These are phyloP conservation scores for Fusarium agapanthi DNA, from an alignment of 2,329 filamentous ascomycete genomes.

Conservation along the genomic window DNA sequence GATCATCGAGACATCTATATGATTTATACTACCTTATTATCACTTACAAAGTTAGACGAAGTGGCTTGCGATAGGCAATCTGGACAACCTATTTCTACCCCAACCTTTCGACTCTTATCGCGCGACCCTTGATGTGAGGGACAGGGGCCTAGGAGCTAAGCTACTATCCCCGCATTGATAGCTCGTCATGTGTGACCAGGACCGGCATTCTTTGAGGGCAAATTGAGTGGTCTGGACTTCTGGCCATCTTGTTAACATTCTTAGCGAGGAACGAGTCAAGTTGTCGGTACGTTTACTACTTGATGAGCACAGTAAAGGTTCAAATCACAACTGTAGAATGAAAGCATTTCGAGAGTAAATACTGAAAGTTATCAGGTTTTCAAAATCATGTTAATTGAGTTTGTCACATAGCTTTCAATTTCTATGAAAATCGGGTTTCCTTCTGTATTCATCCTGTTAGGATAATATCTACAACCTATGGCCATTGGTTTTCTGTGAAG, in stretches of 20 bases:
- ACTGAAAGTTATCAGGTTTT: rapidly evolving
- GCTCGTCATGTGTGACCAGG: neutral
- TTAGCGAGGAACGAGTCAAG: neutral
- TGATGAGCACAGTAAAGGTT: neutral
- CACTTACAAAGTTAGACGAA: neutral
- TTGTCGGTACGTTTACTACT: neutral
- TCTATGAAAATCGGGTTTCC: rapidly evolving
- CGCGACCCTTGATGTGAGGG: neutral
- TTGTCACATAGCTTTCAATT: neutral
- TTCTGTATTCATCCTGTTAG: neutral
- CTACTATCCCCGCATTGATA: neutral
- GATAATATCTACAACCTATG: neutral
- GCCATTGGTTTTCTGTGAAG: neutral
- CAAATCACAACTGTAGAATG: neutral
- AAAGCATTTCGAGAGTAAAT: too few species aligned
- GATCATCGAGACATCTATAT: neutral
- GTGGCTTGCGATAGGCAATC: neutral
- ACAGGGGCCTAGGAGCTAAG: neutral
- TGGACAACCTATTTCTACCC: neutral
- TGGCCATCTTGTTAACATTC: neutral
- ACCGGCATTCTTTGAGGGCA: neutral
- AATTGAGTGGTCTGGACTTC: neutral
- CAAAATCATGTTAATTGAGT: neutral
- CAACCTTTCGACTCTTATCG: slow-evolving; percentile 1
- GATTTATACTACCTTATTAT: neutral